Conservation (phyloP, 306 rosid genomes). For the Gastrolobium bilobum region DNA sequence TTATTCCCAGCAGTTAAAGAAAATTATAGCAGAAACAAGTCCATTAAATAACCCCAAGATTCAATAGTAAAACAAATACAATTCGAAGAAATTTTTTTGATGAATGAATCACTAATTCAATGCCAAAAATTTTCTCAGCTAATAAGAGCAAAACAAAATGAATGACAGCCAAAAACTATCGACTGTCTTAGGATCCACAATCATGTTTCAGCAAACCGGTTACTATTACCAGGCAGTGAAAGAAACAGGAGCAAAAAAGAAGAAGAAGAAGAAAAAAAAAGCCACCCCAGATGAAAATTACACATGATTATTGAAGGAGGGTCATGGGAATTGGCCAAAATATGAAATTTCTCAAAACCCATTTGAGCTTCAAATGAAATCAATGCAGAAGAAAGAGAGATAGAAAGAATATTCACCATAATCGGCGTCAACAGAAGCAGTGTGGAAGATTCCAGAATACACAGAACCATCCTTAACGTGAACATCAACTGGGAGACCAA, state of each 20-base stretch:
- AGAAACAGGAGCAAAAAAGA: not conserved
- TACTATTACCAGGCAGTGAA: not conserved
- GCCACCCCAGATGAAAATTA: slow-evolving; percentile 44
- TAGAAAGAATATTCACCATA: slow-evolving; percentile 59
- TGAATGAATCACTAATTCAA: slow-evolving; percentile 28
- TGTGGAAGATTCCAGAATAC: slow-evolving; percentile 88
- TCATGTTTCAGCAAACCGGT: slow-evolving; percentile 18
- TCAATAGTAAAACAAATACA: slow-evolving; percentile 25
- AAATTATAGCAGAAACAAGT: not conserved
- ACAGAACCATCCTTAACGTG: slow-evolving; percentile 86
- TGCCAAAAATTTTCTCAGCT: slow-evolving; percentile 17
- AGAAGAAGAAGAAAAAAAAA: not conserved
- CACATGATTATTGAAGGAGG: slow-evolving; percentile 37
- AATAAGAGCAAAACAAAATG: not conserved
- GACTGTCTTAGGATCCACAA: slow-evolving; percentile 26
- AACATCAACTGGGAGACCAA: slow-evolving; percentile 85
- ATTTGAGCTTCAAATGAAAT: slow-evolving; percentile 19
- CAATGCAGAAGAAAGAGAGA: slow-evolving; percentile 22
- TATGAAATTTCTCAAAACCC: slow-evolving; percentile 2
- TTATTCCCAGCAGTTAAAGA: slow-evolving; percentile 5
- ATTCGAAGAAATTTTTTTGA: not conserved
- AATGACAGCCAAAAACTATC: slow-evolving; percentile 10
- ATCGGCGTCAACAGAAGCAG: slow-evolving; percentile 65
- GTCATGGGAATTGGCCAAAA: slow-evolving; percentile 30
- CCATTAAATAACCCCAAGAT: slow-evolving; percentile 37